Base-by-base conservation (phyloP, 192 early-diverging fungal species). In the Linnemannia zychae region DNA sequence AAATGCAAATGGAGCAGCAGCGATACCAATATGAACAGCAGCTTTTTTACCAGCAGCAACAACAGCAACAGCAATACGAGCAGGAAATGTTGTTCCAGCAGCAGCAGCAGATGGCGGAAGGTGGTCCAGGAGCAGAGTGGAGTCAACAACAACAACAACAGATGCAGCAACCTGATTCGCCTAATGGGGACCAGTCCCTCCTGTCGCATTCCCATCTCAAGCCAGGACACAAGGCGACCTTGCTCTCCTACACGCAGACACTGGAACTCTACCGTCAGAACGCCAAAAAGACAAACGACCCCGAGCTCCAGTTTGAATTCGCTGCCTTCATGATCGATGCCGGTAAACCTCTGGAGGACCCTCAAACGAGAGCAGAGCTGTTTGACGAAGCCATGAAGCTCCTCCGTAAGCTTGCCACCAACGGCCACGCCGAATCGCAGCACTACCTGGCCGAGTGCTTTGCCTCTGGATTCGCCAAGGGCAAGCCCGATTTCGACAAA, bases 381-480 rank as follows among this genome's bases (percentile, higher is more conserved):
- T 84, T 92, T 68, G 93, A 91, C 46, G 95, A 96, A 81, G 95
- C 93, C n/a, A 90, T 92, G 82, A 87, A 88, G 70, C 63, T 95
- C 28, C 81, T 95, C 40, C 89, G 89, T 67, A 91, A 94, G 71
- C 80, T 95, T 38, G 87, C 91, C 28, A 88, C 81, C 24, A 76
- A 87, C 24, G 92, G 93, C 33, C 91, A 93, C 78, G 87, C 92
- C 16, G 92, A 95, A 70, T 93, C 94, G n/a, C 94, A 95, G 74
- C 91, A 93, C 71, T 90, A 91, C 66, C 88, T 96, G 17, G 95
- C 92, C n/a, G 92, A 94, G 49, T 89, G 93, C 40, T 94, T 92
- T 83, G 92, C 93, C 34, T 90, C 89, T 66, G 95, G 94, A 22
- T 85, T 95, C 16, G 87, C 90, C 57, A 93, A 94, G 75, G 88